These are phyloP conservation scores for Suillus americanus DNA, from an alignment of 768 basidiomycete species.

Conservation along the genomic window DNA sequence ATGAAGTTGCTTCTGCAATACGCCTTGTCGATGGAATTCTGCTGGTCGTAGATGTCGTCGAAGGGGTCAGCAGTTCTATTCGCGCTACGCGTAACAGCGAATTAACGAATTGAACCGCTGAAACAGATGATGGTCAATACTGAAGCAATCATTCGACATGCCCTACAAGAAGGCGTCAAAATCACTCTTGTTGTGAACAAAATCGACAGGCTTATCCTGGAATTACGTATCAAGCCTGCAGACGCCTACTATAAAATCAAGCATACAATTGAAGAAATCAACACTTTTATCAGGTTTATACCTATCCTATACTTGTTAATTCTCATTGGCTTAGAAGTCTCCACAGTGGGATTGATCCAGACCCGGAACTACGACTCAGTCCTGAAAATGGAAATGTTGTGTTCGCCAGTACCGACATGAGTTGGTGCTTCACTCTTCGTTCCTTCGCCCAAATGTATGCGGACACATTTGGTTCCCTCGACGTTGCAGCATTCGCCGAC, in stretches of 20 bases:
- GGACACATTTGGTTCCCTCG: conserved; percentile 83
- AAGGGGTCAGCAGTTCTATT: conserved; percentile 62
- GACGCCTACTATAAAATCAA: conserved; percentile 99
- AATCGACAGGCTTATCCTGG: conserved; percentile 95
- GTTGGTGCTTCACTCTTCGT: conserved; percentile 92
- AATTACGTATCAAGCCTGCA: conserved; percentile 90
- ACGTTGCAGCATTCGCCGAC: conserved; percentile 82
- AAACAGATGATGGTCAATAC: conserved; percentile 88
- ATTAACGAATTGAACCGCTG: conserved; percentile 16
- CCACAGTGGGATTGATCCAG: conserved; percentile 76
- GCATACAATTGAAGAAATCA: conserved; percentile 98
- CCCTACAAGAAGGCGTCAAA: conserved; percentile 84
- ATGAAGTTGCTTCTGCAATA: conserved; percentile 89
- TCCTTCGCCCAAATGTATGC: conserved; percentile 98
- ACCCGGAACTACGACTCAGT: conserved; percentile 84
- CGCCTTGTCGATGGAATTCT: conserved; percentile 89
- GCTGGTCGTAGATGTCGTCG: conserved; percentile 96
- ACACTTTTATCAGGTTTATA: conserved; percentile 87
- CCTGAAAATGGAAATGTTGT: conserved; percentile 97
- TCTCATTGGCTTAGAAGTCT: conserved; percentile 3
- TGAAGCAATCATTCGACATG: conserved; percentile 85
- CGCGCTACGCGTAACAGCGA: background rate
- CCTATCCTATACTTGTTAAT: background rate
- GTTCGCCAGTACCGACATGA: conserved; percentile 96
- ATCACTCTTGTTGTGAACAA: conserved; percentile 96